Evolutionary conservation across 2,329 filamentous ascomycete genomes (phyloP).

Genomic region (Fusarium drepaniforme): DNA sequence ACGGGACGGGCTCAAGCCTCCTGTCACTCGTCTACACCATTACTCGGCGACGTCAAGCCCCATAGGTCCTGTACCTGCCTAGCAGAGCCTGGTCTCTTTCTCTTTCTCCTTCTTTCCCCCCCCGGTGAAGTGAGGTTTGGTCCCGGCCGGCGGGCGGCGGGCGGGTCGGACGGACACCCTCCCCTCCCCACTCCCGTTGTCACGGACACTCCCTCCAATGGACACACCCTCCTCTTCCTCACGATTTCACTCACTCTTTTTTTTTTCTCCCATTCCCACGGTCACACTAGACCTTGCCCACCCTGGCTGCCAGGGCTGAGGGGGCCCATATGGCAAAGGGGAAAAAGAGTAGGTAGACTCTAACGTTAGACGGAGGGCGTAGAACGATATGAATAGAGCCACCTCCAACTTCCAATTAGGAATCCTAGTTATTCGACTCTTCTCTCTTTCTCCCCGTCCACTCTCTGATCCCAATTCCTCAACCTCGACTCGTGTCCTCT

Average conservation of each 20-base stretch:
- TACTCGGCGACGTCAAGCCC: not conserved
- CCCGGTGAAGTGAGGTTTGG: not conserved
- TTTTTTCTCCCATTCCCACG: not conserved
- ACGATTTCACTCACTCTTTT: not conserved
- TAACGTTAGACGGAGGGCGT: not conserved
- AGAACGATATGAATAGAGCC: slow-evolving; percentile 15
- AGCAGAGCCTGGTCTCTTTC: not conserved
- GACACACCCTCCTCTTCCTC: not conserved
- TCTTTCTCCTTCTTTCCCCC: not conserved
- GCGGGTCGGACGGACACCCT: not conserved
- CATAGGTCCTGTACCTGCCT: not conserved
- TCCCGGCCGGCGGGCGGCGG: not conserved
- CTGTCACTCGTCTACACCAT: not conserved
- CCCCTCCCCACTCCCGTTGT: not conserved
- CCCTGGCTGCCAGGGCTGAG: slow-evolving; percentile 3
- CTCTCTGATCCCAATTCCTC: not conserved
- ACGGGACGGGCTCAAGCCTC: not conserved
- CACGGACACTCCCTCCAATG: not conserved
- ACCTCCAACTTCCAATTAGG: slow-evolving; percentile 10
- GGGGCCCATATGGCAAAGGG: slow-evolving; percentile 5
- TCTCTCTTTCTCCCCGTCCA: not conserved
- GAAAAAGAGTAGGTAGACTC: not conserved
- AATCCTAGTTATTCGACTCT: slow-evolving; percentile 6
- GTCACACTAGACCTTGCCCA: not conserved
- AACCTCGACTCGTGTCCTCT: slow-evolving; percentile 28